Conservation (phyloP, 2,329 filamentous ascomycete species). For the Fusarium sp. region DNA sequence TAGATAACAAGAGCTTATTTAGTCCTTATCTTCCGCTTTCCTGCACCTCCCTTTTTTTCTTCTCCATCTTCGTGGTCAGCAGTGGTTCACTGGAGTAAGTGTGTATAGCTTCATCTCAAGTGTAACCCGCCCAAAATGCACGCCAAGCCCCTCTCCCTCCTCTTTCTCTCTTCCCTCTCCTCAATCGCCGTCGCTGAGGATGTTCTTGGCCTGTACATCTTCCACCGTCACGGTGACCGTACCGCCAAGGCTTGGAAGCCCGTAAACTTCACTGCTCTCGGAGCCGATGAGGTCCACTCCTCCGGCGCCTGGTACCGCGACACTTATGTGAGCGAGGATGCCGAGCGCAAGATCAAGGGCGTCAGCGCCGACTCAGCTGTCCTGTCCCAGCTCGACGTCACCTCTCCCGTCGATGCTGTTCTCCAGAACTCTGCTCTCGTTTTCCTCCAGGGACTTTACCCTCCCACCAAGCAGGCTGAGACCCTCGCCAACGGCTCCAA, state of each 20-base stretch:
- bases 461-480: slow-evolving; percentile 76
- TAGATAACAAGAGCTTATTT: slow-evolving; percentile 11
- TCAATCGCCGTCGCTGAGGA: slow-evolving; percentile 70
- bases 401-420: slow-evolving; percentile 81
- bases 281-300: slow-evolving; percentile 80
- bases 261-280: slow-evolving; percentile 82
- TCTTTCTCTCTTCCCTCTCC: slow-evolving; percentile 57
- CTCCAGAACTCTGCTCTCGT: slow-evolving; percentile 84
- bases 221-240: slow-evolving; percentile 91
- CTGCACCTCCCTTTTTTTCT: not conserved
- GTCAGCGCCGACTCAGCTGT: slow-evolving; percentile 78
- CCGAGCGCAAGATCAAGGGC: slow-evolving; percentile 73
- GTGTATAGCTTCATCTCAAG: slow-evolving; percentile 25
- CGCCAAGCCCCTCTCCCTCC: slow-evolving; percentile 57
- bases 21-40: not conserved
- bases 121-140: slow-evolving; percentile 53
- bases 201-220: slow-evolving; percentile 86
- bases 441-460: slow-evolving; percentile 90
- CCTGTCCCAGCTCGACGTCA: slow-evolving; percentile 78
- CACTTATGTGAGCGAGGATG: slow-evolving; percentile 78
- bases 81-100: slow-evolving; percentile 2
- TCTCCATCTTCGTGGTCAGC: not conserved
- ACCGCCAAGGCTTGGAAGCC: slow-evolving; percentile 82
- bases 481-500: slow-evolving; percentile 79
- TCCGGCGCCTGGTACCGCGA: slow-evolving; percentile 83